Evolutionary conservation across 371 early-diverging fungal species (phyloP).

Genomic region (Gilbertella persicaria): DNA sequence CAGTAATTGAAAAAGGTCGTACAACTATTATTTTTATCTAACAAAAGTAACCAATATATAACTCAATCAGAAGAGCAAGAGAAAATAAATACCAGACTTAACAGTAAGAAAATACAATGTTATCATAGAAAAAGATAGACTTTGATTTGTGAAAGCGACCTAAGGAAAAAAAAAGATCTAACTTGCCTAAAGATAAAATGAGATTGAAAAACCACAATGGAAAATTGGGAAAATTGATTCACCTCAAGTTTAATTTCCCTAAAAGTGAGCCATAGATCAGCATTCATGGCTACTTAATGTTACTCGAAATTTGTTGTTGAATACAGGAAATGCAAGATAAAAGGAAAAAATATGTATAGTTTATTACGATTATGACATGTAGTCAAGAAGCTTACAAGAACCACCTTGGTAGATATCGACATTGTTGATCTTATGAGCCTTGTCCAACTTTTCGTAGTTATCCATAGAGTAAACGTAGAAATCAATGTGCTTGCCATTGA

Average conservation of each 20-base stretch:
- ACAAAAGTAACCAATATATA: no score
- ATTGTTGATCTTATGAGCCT: constrained; percentile 28
- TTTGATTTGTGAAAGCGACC: no score
- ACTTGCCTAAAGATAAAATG: not conserved
- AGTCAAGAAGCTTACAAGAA: constrained; percentile 49
- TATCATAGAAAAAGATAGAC: no score
- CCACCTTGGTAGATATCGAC: constrained; percentile 55
- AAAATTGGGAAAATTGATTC: not conserved
- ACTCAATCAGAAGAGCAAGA: no score
- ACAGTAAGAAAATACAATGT: no score
- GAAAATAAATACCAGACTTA: no score
- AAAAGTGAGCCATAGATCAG: not conserved
- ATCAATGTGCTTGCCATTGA: constrained; percentile 46
- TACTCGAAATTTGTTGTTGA: not conserved
- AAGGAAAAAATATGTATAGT: not conserved
- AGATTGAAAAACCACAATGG: not conserved
- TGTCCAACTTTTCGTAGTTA: constrained; percentile 40
- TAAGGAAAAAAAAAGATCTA: no score
- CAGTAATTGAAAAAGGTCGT: no score
- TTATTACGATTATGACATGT: constrained; percentile 18
- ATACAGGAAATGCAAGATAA: not conserved
- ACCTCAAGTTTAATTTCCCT: constrained; percentile 1
- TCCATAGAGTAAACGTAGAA: constrained; percentile 41
- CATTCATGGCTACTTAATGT: not conserved
- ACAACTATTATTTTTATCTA: no score